Percentiles rank a stretch among this genome's conserved stretches.
phyloP scores from a whole-genome alignment of 345 rosid genomes.

The Linum usitatissimum region DNA sequence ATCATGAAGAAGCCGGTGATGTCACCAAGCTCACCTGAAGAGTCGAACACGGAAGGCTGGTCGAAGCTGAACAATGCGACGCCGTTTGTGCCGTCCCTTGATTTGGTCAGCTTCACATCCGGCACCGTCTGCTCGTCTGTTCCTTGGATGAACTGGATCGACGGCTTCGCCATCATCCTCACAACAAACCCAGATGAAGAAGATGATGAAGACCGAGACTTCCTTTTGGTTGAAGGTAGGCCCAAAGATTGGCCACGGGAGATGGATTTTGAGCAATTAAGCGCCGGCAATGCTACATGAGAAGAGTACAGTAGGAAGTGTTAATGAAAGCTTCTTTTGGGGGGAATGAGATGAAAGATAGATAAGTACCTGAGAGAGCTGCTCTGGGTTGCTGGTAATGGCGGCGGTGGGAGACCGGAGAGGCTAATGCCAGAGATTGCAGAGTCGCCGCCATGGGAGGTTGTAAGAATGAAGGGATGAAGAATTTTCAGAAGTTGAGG shows the following conservation, averaged over 20 bases:
- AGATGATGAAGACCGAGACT: conserved; percentile 6
- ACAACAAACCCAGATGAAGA: conserved; percentile 13
- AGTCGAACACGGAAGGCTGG: conserved; percentile 82
- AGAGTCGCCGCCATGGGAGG: conserved; percentile 33
- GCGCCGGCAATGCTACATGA: conserved; percentile 24
- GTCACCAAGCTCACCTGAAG: conserved; percentile 78
- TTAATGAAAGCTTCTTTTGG: neutral
- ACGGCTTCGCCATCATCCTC: conserved; percentile 64
- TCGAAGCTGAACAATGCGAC: conserved; percentile 69
- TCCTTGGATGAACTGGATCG: conserved; percentile 81
- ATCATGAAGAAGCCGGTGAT: conserved; percentile 95
- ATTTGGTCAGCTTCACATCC: conserved; percentile 74
- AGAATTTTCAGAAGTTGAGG: neutral
- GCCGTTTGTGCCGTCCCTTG: conserved; percentile 79
- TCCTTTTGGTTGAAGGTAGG: conserved; percentile 19
- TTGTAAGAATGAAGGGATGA: neutral
- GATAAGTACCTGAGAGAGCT: conserved; percentile 24
- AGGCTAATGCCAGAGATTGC: conserved; percentile 31
- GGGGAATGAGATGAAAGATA: neutral
- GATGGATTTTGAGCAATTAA: conserved; percentile 26
- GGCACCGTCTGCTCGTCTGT: conserved; percentile 82
- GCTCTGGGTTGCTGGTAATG: conserved; percentile 19
- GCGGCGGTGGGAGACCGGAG: conserved; percentile 26
- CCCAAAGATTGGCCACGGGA: conserved; percentile 39
- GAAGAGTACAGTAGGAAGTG: conserved; percentile 1